Evolutionary conservation across 2,329 filamentous ascomycete genomes (phyloP), one percentile per base, ranked within the genome.

Genomic region (Mycosphaerella sp.): DNA sequence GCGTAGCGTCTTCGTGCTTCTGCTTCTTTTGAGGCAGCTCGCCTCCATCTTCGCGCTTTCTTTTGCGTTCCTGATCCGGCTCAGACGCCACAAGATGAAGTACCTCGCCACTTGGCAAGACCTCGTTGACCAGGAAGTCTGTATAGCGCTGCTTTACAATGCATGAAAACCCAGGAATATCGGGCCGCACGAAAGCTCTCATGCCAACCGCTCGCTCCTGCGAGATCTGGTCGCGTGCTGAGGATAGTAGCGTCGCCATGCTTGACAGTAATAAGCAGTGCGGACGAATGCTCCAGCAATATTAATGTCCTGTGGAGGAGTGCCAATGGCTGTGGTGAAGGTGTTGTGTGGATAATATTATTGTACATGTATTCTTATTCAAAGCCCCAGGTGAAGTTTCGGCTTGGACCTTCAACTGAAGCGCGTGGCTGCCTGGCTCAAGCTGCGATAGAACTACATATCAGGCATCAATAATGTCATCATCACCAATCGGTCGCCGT

Each of bases 41-140:
- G 12, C 37, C 50, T 12, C 54, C 52, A 17, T 56, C 47, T 6
- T 58, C 53, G 21, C 59, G 54, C 42, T 60, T 59, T 35, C 58
- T 51, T 55, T 64, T 64, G 27, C 52, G 50, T 12, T 61, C 57
- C 36, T 43, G 37, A 10, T 45, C 50, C 27, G 50, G 44, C 40
- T 57, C 25, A 21, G 78, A 68, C 47, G 75, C 78, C 51, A 70
- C 75, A 43, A 96, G 73, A 68, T 91, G 88, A 46, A 93, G 68
- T 12, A 95, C 87, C 48, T 82, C 71, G 13, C 89, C 89, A 63
- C 85, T 80, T 27, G 84, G 82, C 16, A 79, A 73, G 56, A 96
- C 91, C 69, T 96, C 90, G 64, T 95, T 90, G 61, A 96, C 90
- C 60, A 93, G 75, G 63, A 96, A 96, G 68, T 96, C 90, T 3